These are phyloP conservation scores for Suillus subluteus DNA, from an alignment of 768 basidiomycete genomes.

Conservation along the genomic window DNA sequence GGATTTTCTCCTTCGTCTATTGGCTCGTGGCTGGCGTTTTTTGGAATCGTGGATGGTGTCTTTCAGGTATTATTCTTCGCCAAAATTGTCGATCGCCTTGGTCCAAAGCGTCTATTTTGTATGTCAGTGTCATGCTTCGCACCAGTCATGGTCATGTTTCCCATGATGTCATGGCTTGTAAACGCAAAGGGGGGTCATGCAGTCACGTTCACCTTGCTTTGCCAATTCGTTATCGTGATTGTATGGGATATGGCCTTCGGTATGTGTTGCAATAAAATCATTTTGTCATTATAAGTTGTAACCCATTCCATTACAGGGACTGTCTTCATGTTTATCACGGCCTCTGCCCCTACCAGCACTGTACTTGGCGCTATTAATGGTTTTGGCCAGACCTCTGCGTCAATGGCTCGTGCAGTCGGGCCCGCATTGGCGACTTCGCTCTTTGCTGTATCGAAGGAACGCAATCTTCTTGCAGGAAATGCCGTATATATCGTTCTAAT, in stretches of 20 bases:
- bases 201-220: not conserved
- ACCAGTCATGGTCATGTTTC: too few species aligned
- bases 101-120: too few species aligned
- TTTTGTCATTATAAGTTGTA: not conserved
- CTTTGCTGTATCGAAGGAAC: constrained; percentile 54
- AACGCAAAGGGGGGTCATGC: too few species aligned
- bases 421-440: constrained; percentile 52
- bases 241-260: not conserved
- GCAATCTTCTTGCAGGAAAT: constrained; percentile 52
- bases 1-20: too few species aligned
- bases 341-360: constrained; percentile 53
- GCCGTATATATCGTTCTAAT: constrained; percentile 50
- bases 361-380: constrained; percentile 64
- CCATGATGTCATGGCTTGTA: too few species aligned
- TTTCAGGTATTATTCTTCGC: too few species aligned
- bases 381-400: constrained; percentile 51
- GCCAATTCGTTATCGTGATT: not conserved
- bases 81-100: too few species aligned
- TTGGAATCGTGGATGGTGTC: too few species aligned
- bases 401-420: constrained; percentile 51
- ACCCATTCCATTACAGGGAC: constrained; percentile 41
- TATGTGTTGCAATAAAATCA: not conserved
- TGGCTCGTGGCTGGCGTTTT: too few species aligned
- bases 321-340: constrained; percentile 56
- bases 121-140: too few species aligned